Percentiles rank a stretch among this genome's conserved stretches.
Conservation (phyloP, 192 early-diverging fungal genomes). For the Podila clonocystis region DNA sequence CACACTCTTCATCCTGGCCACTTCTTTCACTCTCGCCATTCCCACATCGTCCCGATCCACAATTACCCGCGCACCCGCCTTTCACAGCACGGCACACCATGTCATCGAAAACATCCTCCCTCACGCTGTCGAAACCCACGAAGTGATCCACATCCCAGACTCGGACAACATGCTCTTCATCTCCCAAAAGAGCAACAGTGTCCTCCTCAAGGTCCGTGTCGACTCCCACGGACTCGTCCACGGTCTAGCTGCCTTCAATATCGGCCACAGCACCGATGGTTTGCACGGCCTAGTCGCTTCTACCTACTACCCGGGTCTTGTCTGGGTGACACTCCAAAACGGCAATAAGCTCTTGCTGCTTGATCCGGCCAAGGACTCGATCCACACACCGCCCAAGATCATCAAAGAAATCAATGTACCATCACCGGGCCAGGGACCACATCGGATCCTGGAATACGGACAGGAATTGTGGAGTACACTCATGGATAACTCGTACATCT, state of each 20-base stretch:
- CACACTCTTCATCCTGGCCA: too few relatives aligned
- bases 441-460: conserved; percentile 23
- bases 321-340: conserved; percentile 27
- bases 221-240: conserved; percentile 1
- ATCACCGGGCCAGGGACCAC: conserved; percentile 15
- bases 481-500: conserved; percentile 15
- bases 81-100: background rate
- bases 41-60: background rate
- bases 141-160: conserved; percentile 13
- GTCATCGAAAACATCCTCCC: conserved; percentile 29
- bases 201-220: conserved; percentile 21
- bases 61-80: background rate
- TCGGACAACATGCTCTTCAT: conserved; percentile 15
- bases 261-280: conserved; percentile 6
- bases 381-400: background rate
- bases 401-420: conserved; percentile 13
- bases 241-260: conserved; percentile 1
- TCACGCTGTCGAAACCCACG: conserved; percentile 18
- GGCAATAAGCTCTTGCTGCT: conserved; percentile 17
- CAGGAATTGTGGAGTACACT: conserved; percentile 22
- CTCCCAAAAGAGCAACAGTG: conserved; percentile 37
- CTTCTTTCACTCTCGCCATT: too few relatives aligned
- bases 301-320: conserved; percentile 3
- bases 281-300: conserved; percentile 19
- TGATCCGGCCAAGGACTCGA: conserved; percentile 4